Evolutionary conservation across 2,329 filamentous ascomycete genomes (phyloP).

Genomic region (Colletotrichum abscissum): DNA sequence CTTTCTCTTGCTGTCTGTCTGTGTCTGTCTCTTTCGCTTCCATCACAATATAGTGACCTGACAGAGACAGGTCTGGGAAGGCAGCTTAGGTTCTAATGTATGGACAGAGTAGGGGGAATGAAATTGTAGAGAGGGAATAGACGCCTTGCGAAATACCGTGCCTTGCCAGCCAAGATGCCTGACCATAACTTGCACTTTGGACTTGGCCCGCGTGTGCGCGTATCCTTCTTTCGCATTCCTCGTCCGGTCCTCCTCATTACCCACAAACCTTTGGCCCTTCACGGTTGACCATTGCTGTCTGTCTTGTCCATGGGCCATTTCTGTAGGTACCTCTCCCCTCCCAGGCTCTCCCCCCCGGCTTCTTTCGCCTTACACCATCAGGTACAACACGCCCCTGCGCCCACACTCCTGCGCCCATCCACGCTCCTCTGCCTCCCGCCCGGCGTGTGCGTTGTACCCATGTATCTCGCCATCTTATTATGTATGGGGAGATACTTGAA

Average conservation of each 20-base stretch:
- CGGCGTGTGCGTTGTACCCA: background rate
- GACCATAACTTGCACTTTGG: background rate
- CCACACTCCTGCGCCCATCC: background rate
- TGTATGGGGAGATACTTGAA: background rate
- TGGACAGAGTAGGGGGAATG: no score
- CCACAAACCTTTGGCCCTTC: constrained; percentile 6
- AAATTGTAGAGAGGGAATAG: background rate
- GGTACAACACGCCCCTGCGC: background rate
- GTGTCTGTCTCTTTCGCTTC: background rate
- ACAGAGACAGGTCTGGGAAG: background rate
- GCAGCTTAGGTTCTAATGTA: no score
- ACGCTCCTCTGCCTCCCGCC: background rate
- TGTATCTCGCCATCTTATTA: background rate
- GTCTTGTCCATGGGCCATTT: background rate
- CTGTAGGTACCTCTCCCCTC: no score
- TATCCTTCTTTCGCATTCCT: constrained; percentile 20
- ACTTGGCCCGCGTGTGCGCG: background rate
- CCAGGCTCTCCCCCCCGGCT: background rate
- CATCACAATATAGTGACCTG: background rate
- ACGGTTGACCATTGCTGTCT: background rate
- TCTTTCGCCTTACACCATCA: background rate
- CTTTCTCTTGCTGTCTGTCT: no score
- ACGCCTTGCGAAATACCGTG: background rate
- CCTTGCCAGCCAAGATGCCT: background rate
- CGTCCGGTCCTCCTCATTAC: constrained; percentile 2